Evolutionary conservation across 2,329 filamentous ascomycete genomes (phyloP).

Genomic region (Curvularia sp.): DNA sequence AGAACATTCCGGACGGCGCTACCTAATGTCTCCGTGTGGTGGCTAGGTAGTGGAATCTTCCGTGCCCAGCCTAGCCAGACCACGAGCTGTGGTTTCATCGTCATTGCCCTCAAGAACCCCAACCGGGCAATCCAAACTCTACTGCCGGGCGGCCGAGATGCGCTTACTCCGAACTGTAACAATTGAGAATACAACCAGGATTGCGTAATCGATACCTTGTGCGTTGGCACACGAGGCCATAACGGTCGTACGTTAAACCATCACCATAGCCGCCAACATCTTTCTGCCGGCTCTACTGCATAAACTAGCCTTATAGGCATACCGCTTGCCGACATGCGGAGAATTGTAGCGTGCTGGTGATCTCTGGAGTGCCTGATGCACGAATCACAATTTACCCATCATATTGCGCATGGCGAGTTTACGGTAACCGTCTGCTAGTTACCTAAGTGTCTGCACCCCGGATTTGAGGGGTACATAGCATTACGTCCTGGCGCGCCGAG

Average conservation of each 20-base stretch:
- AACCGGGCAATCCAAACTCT: background rate
- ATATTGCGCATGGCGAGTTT: conserved; percentile 11
- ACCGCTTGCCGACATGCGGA: conserved; percentile 11
- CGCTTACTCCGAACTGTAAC: background rate
- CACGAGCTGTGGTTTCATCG: background rate
- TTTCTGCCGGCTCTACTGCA: conserved; percentile 1
- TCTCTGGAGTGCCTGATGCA: conserved; percentile 6
- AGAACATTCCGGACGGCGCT: background rate
- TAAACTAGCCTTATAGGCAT: conserved; percentile 8
- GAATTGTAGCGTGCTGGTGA: conserved; percentile 13
- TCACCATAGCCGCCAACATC: conserved; percentile 8
- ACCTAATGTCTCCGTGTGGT: background rate
- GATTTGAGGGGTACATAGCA: conserved; percentile 18
- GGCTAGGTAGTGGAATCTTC: background rate
- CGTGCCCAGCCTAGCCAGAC: conserved; percentile 4
- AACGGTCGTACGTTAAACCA: conserved; percentile 1
- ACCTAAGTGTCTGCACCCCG: conserved; percentile 26
- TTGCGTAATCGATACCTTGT: conserved; percentile 2
- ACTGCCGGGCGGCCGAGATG: background rate
- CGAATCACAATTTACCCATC: conserved; percentile 26
- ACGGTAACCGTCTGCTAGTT: conserved; percentile 6
- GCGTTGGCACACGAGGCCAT: conserved; percentile 3
- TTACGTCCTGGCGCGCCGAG: conserved; percentile 18
- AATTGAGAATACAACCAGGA: background rate
- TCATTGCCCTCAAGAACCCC: background rate